A percentile compares a stretch with the other conserved stretches of the same genome.
Evolutionary conservation across 2,329 filamentous ascomycete genomes (phyloP).

Genomic region (Exutisphaerella laricina): DNA sequence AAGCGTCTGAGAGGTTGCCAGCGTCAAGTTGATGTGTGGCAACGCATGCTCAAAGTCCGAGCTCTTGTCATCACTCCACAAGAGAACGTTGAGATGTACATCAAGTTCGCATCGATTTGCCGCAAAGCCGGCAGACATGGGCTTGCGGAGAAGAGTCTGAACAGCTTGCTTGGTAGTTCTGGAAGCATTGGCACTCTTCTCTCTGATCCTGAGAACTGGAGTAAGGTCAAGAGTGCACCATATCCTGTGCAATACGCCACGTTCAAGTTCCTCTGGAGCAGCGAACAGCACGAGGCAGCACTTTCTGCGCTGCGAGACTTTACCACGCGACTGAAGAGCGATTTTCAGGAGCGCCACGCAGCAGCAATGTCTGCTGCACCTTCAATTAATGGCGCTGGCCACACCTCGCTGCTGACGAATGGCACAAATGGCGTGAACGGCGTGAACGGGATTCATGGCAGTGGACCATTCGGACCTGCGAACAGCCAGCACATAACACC

Average conservation of each 20-base stretch:
- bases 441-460: constrained; percentile 39
- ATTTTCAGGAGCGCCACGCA: constrained; percentile 43
- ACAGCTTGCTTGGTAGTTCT: constrained; percentile 69
- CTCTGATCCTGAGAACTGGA: constrained; percentile 21
- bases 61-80: constrained; percentile 84
- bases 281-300: constrained; percentile 60
- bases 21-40: constrained; percentile 96
- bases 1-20: constrained; percentile 91
- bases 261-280: constrained; percentile 94
- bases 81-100: constrained; percentile 99
- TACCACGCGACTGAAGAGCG: constrained; percentile 54
- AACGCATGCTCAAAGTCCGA: constrained; percentile 92
- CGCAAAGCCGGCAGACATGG: constrained; percentile 93
- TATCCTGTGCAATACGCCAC: constrained; percentile 93
- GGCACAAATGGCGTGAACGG: constrained; percentile 35
- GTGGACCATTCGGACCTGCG: constrained; percentile 28
- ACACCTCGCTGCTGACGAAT: constrained; percentile 26
- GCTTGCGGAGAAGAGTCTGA: constrained; percentile 89
- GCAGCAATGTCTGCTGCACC: constrained; percentile 32
- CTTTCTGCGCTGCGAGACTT: constrained; percentile 59
- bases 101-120: constrained; percentile 98
- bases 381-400: constrained; percentile 40
- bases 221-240: constrained; percentile 43
- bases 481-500: constrained; percentile 32
- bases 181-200: constrained; percentile 47